Evolutionary conservation across 78 protist genomes (phyloP).

Genomic region (Paulinella micropora): DNA sequence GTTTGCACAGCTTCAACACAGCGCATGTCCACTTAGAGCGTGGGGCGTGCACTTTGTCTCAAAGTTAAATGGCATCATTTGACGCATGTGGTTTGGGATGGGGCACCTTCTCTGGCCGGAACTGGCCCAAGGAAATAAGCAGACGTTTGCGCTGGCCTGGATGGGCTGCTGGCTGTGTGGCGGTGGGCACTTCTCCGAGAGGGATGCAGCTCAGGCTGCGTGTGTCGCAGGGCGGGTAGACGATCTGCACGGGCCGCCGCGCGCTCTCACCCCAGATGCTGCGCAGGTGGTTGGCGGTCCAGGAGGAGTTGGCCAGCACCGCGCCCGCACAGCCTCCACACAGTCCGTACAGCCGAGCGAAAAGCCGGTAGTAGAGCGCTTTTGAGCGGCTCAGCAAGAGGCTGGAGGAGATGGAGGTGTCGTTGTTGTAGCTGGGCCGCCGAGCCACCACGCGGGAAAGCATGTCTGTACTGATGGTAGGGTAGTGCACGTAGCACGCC

Average conservation of each 20-base stretch:
- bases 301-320: conserved; percentile 62
- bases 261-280: conserved; percentile 27
- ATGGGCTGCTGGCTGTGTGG: background rate
- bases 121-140: conserved; percentile 67
- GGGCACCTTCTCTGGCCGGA: conserved; percentile 24
- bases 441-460: background rate
- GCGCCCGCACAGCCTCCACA: conserved; percentile 37
- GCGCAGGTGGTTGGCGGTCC: conserved; percentile 71
- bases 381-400: conserved; percentile 6
- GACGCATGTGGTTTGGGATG: background rate
- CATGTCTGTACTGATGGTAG: conserved; percentile 72
- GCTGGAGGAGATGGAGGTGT: background rate
- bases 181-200: background rate
- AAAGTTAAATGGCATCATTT: background rate
- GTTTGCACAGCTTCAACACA: background rate
- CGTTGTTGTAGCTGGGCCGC: conserved; percentile 51
- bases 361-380: conserved; percentile 53
- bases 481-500: conserved; percentile 73
- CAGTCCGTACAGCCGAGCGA: conserved; percentile 44
- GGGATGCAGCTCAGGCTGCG: background rate
- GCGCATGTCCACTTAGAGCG: background rate
- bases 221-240: conserved; percentile 73
- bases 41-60: too few relatives aligned
- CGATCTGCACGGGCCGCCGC: background rate
- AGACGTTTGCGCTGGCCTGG: background rate